Evolutionary conservation across 768 basidiomycete species (phyloP).

Genomic region (Clathrus columnatus): DNA sequence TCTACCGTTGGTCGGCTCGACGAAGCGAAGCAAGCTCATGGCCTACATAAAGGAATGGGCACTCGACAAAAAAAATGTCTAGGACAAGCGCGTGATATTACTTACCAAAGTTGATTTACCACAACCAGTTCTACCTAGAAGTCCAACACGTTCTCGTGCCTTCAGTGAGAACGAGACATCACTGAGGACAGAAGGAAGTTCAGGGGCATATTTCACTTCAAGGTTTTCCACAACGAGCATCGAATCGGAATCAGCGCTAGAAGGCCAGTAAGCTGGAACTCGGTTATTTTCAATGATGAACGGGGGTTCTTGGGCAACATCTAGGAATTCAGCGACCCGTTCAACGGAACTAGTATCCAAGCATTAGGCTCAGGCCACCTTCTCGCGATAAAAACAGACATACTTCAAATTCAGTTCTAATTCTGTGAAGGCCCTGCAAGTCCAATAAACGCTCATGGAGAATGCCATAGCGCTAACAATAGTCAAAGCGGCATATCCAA

Average conservation of each 20-base stretch:
- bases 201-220: slow-evolving; percentile 30
- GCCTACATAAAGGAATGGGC: slow-evolving; percentile 17
- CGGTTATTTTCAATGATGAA: slow-evolving; percentile 26
- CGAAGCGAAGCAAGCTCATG: slow-evolving; percentile 30
- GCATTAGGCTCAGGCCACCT: slow-evolving; percentile 16
- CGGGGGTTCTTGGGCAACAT: slow-evolving; percentile 23
- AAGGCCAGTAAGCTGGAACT: slow-evolving; percentile 24
- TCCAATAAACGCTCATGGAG: slow-evolving; percentile 13
- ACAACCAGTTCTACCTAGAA: slow-evolving; percentile 30
- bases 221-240: slow-evolving; percentile 24
- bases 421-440: slow-evolving; percentile 12
- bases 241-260: slow-evolving; percentile 18
- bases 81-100: slow-evolving; percentile 28
- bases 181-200: slow-evolving; percentile 30
- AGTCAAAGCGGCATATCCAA: slow-evolving; percentile 13
- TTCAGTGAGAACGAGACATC: slow-evolving; percentile 29
- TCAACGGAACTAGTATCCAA: slow-evolving; percentile 15
- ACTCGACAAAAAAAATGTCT: slow-evolving; percentile 27
- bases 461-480: slow-evolving; percentile 16
- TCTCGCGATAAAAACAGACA: neutral
- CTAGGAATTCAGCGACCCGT: slow-evolving; percentile 27
- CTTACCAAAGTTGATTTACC: slow-evolving; percentile 24
- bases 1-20: slow-evolving; percentile 27
- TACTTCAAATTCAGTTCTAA: slow-evolving; percentile 19
- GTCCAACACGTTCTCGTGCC: slow-evolving; percentile 31